Base-by-base conservation (phyloP, 805 yeast species). In the Teunomyces tritomae region DNA sequence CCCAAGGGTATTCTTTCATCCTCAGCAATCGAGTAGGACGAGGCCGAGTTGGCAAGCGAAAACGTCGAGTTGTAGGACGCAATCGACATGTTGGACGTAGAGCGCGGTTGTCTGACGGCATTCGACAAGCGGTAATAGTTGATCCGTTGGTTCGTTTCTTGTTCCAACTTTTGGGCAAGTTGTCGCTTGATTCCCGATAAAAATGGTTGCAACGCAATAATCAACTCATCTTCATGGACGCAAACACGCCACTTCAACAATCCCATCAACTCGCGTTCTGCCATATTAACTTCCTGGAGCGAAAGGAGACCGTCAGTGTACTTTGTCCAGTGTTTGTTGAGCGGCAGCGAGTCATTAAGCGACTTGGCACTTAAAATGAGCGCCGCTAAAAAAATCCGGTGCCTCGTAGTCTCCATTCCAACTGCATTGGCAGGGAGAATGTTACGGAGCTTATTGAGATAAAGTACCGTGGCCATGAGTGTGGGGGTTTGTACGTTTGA, bases 401-500 rank as follows among this genome's bases (percentile, higher is more conserved):
- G 99, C 62, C 95, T 80, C 7, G 98, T 90, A 45, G 97, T 87
- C 50, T 82, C 89, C 78, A 91, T 89, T 13, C 98, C 98, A 49
- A 85, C 80, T 9, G 96, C 94, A 64, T 87, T 87, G 27, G 88
- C 80, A 2, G 98, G 98, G 45, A 92, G 77, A 6, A 85, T 76
- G 45, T 80, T 78, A 56, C 92, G 81, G 57, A 94, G 75, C 55
- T 89, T 85, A 47, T 85, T 83, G 51, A 92, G 73, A 64, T 89
- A 92, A 11, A 90, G 91, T 46, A 91, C 75, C 4, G 96, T 79
- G 16, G 97, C 84, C 98, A 94, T 92, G 53, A 92, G 76, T 0
- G 98, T 92, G 30, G 97, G 89, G 3, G 96, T 87, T 68, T 90
- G 96, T 36, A 92, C 98, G 64, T 91, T 90, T 5, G 97, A 89